Evolutionary conservation across 2,329 filamentous ascomycete genomes (phyloP), one percentile per base, ranked within the genome.

Genomic region (Xylariomycetidae sp.): DNA sequence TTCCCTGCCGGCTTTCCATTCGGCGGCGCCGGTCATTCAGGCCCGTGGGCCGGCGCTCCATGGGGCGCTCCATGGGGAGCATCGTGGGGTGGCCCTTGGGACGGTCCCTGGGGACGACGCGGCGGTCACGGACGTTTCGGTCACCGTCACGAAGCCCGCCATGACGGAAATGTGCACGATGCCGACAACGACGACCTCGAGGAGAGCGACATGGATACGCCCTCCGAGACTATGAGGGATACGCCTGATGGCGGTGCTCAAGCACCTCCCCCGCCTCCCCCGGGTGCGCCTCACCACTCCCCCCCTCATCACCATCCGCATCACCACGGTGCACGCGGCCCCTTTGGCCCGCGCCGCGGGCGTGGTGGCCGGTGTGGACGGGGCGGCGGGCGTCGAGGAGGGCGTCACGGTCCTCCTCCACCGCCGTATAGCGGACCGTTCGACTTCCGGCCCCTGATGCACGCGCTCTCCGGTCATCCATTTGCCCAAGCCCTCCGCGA

Each of bases 401-500:
- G 43, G 10, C 44, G 47, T 29, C 38, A 40, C 29, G 42, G 46
- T 19, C 20, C 40, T 37, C 29, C 47, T 14, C 35, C 53, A 42
- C 40, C 52, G 3, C 18, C 41, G 7, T 50, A 47, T 29, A 33
- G 32, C 16, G 45, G 46, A 4, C 43, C 50, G 3, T 61, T 64
- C 44, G 63, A 67, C 46, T 55, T 68, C 31, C 42, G 53, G 16
- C 53, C 52, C 20, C 42, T 67, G 43, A 58, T 69, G 52, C 51
- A 57, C 19, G 54, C 61, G 18, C 49, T 68, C 37, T 54, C 58
- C 4, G 44, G 44, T 38, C 64, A 71, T 41, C 67, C 67, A 6
- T 53, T 65, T 38, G 59, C 67, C 24, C 61, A 60, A 27, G 54
- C 56, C 29, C 43, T 70, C 35, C 59, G 59, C 36, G 57, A 65